phyloP scores from a whole-genome alignment of 495 filamentous ascomycete species.

The Trichoderma asperelloides region DNA sequence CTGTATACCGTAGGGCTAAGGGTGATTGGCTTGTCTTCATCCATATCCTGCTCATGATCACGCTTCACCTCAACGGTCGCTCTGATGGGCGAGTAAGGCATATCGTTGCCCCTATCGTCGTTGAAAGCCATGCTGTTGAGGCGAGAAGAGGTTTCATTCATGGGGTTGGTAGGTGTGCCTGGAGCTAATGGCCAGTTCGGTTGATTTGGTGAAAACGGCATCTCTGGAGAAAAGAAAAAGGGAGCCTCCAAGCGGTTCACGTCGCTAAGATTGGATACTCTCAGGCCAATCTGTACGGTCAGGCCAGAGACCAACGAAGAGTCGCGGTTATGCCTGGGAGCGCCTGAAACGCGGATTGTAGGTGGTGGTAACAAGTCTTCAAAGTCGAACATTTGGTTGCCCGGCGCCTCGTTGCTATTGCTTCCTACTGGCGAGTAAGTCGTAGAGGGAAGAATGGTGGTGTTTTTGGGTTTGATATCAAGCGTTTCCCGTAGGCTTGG shows the following conservation, averaged over 20 bases:
- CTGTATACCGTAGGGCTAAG: constrained; percentile 34
- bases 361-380: constrained; percentile 27
- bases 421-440: constrained; percentile 29
- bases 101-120: background rate
- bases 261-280: constrained; percentile 37
- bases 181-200: background rate
- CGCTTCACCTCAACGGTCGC: background rate
- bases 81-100: background rate
- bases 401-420: constrained; percentile 12
- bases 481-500: background rate
- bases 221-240: constrained; percentile 4
- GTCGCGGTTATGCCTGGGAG: constrained; percentile 29
- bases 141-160: background rate
- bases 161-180: background rate
- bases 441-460: constrained; percentile 25
- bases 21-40: constrained; percentile 14
- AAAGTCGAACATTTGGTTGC: constrained; percentile 12
- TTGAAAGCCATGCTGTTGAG: background rate
- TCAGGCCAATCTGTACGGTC: constrained; percentile 41
- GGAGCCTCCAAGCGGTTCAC: constrained; percentile 24
- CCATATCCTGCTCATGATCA: background rate
- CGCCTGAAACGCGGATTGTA: constrained; percentile 21
- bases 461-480: background rate
- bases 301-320: constrained; percentile 37
- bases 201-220: background rate